Base-by-base conservation (phyloP, 2,329 filamentous ascomycete genomes). In the Polytolypa hystricis region DNA sequence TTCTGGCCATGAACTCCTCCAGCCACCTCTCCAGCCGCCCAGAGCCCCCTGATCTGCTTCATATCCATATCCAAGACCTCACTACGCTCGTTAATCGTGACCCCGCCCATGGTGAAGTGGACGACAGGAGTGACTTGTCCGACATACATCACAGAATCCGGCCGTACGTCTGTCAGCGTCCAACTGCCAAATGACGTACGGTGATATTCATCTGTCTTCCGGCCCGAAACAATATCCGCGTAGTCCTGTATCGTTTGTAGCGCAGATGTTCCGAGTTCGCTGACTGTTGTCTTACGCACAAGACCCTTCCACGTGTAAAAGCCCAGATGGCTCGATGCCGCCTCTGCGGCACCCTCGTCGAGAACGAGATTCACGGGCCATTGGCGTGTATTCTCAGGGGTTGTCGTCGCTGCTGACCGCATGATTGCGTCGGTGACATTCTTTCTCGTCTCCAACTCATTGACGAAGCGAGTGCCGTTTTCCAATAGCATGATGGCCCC, bases 51-150 rank as follows among this genome's bases (percentile, higher is more conserved):
- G 21, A 80, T 71, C 0, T 65, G 64, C 20, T 51, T 51, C 9
- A 62, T 51, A 2, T 56, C 49, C 5, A 50, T 49, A 4, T 60
- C 54, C 9, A 80, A 47, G 0, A 79, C 67, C 42, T 70, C 66
- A 1, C 66, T 64, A 30, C 65, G 58, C 5, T 68, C 58, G 45
- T 74, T 70, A 44, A 79, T 73, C 2, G 69, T 60, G 0, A 70
- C 74, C 0, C 76, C 76, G 4, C 76, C 76, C 76, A 80, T 80
- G 1, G 76, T 79, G 46, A 79, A 80, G 47, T 80, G 76, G 2
- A 74, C 65, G 0, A 79, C 72, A 0, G 76, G 76, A 4, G 77
- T 80, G 1, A 80, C 72, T 1, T 53, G 64, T 0, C 75, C 77
- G 0, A 78, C 53, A 41, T 72, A 77, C 1, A 79, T 60, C 18